Conservation (phyloP, 169 alveolate species). For the Amoebophrya sp. region DNA sequence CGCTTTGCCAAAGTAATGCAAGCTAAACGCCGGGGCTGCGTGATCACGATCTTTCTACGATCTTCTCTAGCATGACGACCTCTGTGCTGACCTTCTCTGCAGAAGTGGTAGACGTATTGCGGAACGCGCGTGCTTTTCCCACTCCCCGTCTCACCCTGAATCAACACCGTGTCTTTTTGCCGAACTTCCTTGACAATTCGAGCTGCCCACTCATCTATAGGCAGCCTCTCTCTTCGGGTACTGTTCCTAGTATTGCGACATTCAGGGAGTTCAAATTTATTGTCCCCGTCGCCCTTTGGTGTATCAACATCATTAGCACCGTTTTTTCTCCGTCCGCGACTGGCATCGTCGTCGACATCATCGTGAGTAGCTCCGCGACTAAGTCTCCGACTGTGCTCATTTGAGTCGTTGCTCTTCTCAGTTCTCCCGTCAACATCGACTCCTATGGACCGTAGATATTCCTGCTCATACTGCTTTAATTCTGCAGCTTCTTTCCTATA, state of each 20-base stretch:
- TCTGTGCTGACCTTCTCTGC: neutral
- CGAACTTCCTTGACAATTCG: neutral
- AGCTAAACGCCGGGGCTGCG: slow-evolving; percentile 55
- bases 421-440: neutral
- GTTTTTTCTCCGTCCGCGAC: no score
- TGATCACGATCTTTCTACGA: slow-evolving; percentile 34
- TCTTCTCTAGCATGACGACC: neutral
- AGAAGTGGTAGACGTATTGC: slow-evolving; percentile 11
- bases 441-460: neutral
- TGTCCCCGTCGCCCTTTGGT: no score
- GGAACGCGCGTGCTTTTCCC: neutral
- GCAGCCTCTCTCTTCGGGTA: neutral
- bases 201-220: neutral
- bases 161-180: neutral
- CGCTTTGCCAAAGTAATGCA: slow-evolving; percentile 50
- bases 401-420: no score
- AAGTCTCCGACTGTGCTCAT: no score
- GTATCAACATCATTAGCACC: no score
- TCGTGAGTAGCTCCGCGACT: no score
- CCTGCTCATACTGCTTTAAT: neutral
- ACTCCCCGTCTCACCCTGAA: neutral
- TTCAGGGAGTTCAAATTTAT: no score
- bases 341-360: no score
- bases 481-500: neutral
- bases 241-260: no score